A percentile compares a stretch with the other conserved stretches of the same genome.
Conservation (phyloP, 306 rosid species). For the Quercus glauca region DNA sequence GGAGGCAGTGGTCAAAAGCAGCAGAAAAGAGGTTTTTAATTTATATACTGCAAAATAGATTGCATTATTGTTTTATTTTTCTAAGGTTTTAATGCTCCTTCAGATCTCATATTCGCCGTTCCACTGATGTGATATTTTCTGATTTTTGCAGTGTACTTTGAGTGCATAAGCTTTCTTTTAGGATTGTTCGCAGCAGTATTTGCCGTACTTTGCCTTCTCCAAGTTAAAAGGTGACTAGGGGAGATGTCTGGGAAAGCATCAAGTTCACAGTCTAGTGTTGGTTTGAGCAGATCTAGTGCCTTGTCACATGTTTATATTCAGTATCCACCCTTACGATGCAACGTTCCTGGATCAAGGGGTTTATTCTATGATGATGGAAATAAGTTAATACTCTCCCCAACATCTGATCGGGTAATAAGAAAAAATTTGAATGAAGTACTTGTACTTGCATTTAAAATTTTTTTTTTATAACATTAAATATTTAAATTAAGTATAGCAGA, state of each 20-base stretch:
- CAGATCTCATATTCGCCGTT: constrained; percentile 3
- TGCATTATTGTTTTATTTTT: background rate
- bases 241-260: constrained; percentile 86
- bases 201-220: constrained; percentile 8
- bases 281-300: constrained; percentile 71
- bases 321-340: constrained; percentile 72
- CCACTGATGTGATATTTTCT: constrained; percentile 22
- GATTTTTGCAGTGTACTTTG: constrained; percentile 25
- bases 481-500: too few relatives aligned
- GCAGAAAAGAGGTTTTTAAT: constrained; percentile 25
- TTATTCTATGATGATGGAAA: constrained; percentile 92
- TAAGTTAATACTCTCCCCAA: constrained; percentile 71
- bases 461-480: too few relatives aligned
- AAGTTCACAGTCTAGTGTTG: constrained; percentile 65
- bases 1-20: constrained; percentile 22
- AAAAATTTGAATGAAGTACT: background rate
- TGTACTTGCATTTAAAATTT: background rate
- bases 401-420: constrained; percentile 67
- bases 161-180: constrained; percentile 18
- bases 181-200: constrained; percentile 21
- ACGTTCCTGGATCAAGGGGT: constrained; percentile 62
- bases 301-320: constrained; percentile 88
- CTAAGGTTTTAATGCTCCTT: constrained; percentile 14
- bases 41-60: constrained; percentile 13
- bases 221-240: constrained; percentile 18